Conservation (phyloP, 1,284 basidiomycete species). For the Rhodotorula sp. region DNA sequence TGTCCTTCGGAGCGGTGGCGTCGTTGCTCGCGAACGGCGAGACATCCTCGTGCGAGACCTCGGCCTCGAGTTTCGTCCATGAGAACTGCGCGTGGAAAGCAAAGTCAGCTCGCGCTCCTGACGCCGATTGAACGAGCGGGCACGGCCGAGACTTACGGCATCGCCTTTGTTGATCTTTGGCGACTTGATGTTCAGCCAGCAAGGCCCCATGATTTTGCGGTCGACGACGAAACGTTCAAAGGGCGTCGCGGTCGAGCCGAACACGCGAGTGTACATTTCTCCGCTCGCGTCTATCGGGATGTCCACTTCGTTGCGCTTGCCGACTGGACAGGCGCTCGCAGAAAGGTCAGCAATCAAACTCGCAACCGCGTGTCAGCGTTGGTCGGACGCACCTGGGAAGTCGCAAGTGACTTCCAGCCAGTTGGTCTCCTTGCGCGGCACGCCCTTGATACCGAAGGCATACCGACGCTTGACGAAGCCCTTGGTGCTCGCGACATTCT, state of each 20-base stretch:
- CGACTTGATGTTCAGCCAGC: constrained; percentile 86
- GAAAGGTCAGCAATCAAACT: too few species aligned
- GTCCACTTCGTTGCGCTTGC: constrained; percentile 49
- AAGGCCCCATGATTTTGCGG: constrained; percentile 97
- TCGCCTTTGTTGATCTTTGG: constrained; percentile 65
- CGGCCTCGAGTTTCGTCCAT: constrained; percentile 94
- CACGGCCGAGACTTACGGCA: constrained; percentile 19
- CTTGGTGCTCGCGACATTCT: constrained; percentile 56
- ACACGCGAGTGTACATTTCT: constrained; percentile 79
- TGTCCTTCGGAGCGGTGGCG: constrained; percentile 69
- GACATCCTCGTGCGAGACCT: constrained; percentile 72
- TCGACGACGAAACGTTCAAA: constrained; percentile 96
- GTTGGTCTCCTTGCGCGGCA: constrained; percentile 74
- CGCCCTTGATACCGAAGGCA: constrained; percentile 82
- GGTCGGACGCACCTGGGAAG: constrained; percentile 28
- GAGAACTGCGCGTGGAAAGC: constrained; percentile 62
- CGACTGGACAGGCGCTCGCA: constrained; percentile 10
- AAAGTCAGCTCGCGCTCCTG: background rate
- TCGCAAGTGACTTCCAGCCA: constrained; percentile 86
- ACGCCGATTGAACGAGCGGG: background rate
- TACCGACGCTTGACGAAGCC: constrained; percentile 90
- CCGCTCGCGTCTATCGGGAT: constrained; percentile 72
- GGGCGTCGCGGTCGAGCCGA: constrained; percentile 89
- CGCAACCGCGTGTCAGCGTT: too few species aligned
- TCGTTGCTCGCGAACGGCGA: constrained; percentile 78